Conservation (phyloP, 1,284 basidiomycete genomes). For the Ceratobasidium sp. region DNA sequence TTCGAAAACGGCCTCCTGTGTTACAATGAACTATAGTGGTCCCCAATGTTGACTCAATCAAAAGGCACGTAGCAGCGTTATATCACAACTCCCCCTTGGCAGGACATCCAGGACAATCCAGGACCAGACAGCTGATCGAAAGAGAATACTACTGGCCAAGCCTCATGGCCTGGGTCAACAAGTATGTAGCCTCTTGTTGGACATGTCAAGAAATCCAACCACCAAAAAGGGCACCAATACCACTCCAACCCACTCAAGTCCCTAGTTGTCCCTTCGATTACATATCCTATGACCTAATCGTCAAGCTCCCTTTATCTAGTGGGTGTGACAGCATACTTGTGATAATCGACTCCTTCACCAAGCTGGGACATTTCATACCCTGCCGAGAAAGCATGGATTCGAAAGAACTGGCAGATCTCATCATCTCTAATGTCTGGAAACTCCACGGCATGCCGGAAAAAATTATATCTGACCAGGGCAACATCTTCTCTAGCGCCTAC, state of each 20-base stretch:
- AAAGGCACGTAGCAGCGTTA: neutral
- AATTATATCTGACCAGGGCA: conserved; percentile 48
- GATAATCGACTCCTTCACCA: conserved; percentile 52
- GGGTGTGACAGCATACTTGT: conserved; percentile 52
- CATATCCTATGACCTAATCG: conserved; percentile 54
- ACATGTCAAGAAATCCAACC: conserved; percentile 37
- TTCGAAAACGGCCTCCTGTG: neutral
- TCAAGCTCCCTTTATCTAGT: conserved; percentile 50
- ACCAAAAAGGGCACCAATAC: conserved; percentile 49
- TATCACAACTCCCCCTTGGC: neutral
- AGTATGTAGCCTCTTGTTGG: neutral
- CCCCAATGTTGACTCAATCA: neutral
- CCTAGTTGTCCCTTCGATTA: conserved; percentile 51
- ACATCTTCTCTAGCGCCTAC: conserved; percentile 47
- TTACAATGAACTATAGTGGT: neutral
- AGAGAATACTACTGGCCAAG: neutral
- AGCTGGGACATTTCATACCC: conserved; percentile 45
- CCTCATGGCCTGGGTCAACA: neutral
- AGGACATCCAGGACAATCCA: no score
- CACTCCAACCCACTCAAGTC: conserved; percentile 50
- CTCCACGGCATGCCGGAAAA: conserved; percentile 45
- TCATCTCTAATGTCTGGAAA: conserved; percentile 13
- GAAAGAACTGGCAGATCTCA: neutral
- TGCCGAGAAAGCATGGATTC: conserved; percentile 6
- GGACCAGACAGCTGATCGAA: neutral